These are phyloP conservation scores for Penicillium fimorum DNA, from an alignment of 495 filamentous ascomycete genomes.

Conservation along the genomic window DNA sequence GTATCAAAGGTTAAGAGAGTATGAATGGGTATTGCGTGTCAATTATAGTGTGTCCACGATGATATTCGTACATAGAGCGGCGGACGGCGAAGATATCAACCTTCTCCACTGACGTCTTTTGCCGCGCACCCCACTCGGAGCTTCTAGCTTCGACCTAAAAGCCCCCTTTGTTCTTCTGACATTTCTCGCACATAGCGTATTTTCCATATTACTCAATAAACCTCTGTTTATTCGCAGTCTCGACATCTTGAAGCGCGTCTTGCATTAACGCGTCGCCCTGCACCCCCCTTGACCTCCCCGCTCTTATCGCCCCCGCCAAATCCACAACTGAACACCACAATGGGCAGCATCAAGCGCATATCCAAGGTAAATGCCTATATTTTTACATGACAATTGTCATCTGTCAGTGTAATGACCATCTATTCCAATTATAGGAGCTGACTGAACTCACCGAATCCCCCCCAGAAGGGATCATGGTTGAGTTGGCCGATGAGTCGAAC, in stretches of 20 bases:
- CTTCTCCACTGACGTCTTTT: conserved; percentile 30
- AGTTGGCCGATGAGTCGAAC: conserved; percentile 66
- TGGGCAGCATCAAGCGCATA: conserved; percentile 60
- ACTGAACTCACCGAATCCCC: conserved; percentile 63
- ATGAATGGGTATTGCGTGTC: neutral
- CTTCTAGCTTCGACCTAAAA: conserved; percentile 20
- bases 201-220: neutral
- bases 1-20: neutral
- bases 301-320: conserved; percentile 17
- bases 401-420: conserved; percentile 5
- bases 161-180: conserved; percentile 30
- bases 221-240: conserved; percentile 20
- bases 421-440: conserved; percentile 58
- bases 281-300: conserved; percentile 16
- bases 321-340: conserved; percentile 21
- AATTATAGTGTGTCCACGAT: neutral
- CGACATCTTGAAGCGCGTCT: neutral
- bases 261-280: conserved; percentile 4
- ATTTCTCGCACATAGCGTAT: conserved; percentile 17
- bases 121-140: conserved; percentile 21
- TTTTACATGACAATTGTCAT: neutral
- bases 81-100: neutral
- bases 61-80: neutral
- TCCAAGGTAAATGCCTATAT: conserved; percentile 48
- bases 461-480: conserved; percentile 63